Evolutionary conservation across 345 rosid genomes (phyloP).

Genomic region (Brassica napus): DNA sequence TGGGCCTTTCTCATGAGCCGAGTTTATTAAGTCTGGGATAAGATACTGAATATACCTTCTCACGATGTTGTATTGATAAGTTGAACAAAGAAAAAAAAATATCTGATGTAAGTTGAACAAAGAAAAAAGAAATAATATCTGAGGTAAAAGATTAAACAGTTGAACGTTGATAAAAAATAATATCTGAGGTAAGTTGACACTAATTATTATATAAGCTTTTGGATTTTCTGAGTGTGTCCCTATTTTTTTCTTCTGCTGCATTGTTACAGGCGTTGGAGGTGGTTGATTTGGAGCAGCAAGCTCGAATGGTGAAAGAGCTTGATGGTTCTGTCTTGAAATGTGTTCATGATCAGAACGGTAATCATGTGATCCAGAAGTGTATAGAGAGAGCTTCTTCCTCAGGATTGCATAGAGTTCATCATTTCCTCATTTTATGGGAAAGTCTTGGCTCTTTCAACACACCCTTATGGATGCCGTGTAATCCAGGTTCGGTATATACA

Average conservation of each 20-base stretch:
- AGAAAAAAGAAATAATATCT: no score
- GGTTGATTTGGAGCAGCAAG: slow-evolving; percentile 73
- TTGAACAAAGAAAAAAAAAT: no score
- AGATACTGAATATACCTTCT: background rate
- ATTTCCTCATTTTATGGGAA: slow-evolving; percentile 81
- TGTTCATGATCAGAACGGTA: slow-evolving; percentile 95
- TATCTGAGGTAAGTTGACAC: no score
- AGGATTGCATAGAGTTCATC: slow-evolving; percentile 72
- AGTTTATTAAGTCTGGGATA: background rate
- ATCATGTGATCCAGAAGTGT: slow-evolving; percentile 96
- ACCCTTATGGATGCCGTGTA: slow-evolving; percentile 97
- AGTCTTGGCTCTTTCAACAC: slow-evolving; percentile 83
- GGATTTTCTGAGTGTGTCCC: slow-evolving; percentile 8
- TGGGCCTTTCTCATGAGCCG: background rate
- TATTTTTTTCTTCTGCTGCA: background rate
- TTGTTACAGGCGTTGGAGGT: slow-evolving; percentile 79
- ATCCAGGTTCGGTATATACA: slow-evolving; percentile 28
- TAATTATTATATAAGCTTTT: background rate
- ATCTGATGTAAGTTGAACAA: no score
- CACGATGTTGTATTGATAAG: no score
- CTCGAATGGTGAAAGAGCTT: slow-evolving; percentile 78
- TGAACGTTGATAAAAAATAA: no score
- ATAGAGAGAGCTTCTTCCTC: slow-evolving; percentile 90
- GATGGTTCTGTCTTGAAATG: slow-evolving; percentile 88
- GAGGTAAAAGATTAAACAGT: no score